Evolutionary conservation across 2,329 filamentous ascomycete genomes (phyloP), one percentile per base, ranked within the genome.

Genomic region (Botrytis porri): DNA sequence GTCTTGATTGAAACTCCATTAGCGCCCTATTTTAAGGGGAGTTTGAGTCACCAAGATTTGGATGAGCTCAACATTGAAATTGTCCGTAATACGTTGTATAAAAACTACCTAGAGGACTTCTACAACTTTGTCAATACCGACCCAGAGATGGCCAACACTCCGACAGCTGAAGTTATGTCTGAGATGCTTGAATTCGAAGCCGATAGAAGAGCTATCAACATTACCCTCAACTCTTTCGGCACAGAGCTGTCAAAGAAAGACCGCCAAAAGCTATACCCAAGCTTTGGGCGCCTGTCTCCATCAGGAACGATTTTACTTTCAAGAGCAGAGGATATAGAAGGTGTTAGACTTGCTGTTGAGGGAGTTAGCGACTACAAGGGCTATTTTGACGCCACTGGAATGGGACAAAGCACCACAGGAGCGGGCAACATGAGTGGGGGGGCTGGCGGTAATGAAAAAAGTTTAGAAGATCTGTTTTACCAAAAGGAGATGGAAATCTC

Each of bases 31-130:
- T 99, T 99, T 89, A 98, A 99, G 85, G 94, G 94, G 78, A 97
- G 93, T 78, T 87, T 99, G 75, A 97, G 92, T 84, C 95, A 98
- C 83, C 94, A 98, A 82, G 96, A 99, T 82, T 88, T 99, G 67
- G 96, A 99, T 83, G 97, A 99, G 86, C 87, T 99, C 80, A 99
- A 99, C 85, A 99, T 99, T 79, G 96, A 99, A 85, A 99, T 99
- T 83, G 93, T 99, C 73, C 92, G 97, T 76, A 99, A 99, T 84
- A 99, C 95, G 0, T 87, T 99, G 51, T 99, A 98, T 87, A 99
- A 99, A 88, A 98, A 98, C 86, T 99, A 99, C 82, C 88, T 99
- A 12, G 96, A 99, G 82, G 96, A 98, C 82, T 99, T 99, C 83
- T 90, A 98, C 85, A 88, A 92, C 77, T 99, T 98, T 82, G 92